These are phyloP conservation scores for Nematodospora anomalae DNA, from an alignment of 1,139 yeast species.

Conservation along the genomic window DNA sequence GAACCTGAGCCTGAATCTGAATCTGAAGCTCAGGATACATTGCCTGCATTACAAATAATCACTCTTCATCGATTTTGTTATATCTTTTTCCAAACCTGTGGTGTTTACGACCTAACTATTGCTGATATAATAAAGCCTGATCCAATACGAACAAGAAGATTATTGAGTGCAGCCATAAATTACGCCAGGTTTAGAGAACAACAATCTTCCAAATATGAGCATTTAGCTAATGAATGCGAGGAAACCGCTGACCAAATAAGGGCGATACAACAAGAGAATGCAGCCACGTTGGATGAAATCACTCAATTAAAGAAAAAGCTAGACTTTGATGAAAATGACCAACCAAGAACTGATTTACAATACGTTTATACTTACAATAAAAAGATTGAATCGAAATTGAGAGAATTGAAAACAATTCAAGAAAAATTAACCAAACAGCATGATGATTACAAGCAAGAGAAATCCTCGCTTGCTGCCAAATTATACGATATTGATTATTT, in stretches of 20 bases:
- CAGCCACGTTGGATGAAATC: slow-evolving; percentile 41
- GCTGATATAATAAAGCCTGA: slow-evolving; percentile 72
- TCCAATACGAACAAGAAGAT: slow-evolving; percentile 57
- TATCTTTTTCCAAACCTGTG: slow-evolving; percentile 68
- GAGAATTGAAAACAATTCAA: slow-evolving; percentile 62
- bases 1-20: slow-evolving; percentile 9
- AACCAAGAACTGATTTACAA: slow-evolving; percentile 34
- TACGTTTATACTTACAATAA: slow-evolving; percentile 57
- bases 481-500: slow-evolving; percentile 55
- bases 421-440: slow-evolving; percentile 68
- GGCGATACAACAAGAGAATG: slow-evolving; percentile 34
- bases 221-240: slow-evolving; percentile 57
- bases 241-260: slow-evolving; percentile 41
- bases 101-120: slow-evolving; percentile 73
- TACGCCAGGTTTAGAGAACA: slow-evolving; percentile 84
- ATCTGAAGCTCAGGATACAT: slow-evolving; percentile 22
- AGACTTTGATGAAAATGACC: slow-evolving; percentile 20
- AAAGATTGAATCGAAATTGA: slow-evolving; percentile 62
- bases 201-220: slow-evolving; percentile 68
- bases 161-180: slow-evolving; percentile 81
- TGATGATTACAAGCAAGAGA: slow-evolving; percentile 62
- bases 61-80: slow-evolving; percentile 56
- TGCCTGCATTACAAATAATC: slow-evolving; percentile 38
- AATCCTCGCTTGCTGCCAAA: slow-evolving; percentile 54
- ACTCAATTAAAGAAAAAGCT: slow-evolving; percentile 35